Evolutionary conservation across 176 grass and related monocot species (phyloP).

Genomic region (Areca catechu): DNA sequence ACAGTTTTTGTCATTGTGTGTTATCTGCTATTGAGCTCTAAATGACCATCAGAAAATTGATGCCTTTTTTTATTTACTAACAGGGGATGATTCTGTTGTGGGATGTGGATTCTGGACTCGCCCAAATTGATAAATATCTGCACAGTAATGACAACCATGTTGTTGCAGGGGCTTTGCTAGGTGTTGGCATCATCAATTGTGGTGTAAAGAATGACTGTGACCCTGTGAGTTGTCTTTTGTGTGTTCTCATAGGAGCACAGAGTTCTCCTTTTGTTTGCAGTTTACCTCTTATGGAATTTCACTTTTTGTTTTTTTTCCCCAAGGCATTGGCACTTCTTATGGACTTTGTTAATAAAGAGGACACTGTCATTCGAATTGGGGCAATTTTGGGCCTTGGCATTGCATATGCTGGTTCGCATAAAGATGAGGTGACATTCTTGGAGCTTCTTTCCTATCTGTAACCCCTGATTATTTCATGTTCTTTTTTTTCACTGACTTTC

Average conservation of each 20-base stretch:
- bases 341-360: conserved; percentile 87
- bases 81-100: conserved; percentile 98
- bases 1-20: conserved; percentile 10
- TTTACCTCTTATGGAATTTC: too few species aligned
- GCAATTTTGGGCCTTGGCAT: conserved; percentile 95
- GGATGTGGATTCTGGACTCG: conserved; percentile 81
- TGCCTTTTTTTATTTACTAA: conserved; percentile 1
- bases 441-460: conserved; percentile 5
- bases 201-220: conserved; percentile 95
- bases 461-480: not conserved
- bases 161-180: conserved; percentile 85
- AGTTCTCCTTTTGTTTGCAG: too few species aligned
- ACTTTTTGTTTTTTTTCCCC: not conserved
- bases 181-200: conserved; percentile 83
- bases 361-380: conserved; percentile 72
- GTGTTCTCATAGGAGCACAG: too few species aligned
- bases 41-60: not conserved
- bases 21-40: not conserved
- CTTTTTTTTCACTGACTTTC: conserved; percentile 20
- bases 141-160: conserved; percentile 91
- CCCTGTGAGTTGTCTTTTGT: conserved; percentile 43
- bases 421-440: conserved; percentile 55
- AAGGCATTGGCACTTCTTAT: conserved; percentile 87
- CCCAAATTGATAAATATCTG: conserved; percentile 92
- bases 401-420: conserved; percentile 89